phyloP scores from a whole-genome alignment of 139 green algal species.

The Chlorella sp. region DNA sequence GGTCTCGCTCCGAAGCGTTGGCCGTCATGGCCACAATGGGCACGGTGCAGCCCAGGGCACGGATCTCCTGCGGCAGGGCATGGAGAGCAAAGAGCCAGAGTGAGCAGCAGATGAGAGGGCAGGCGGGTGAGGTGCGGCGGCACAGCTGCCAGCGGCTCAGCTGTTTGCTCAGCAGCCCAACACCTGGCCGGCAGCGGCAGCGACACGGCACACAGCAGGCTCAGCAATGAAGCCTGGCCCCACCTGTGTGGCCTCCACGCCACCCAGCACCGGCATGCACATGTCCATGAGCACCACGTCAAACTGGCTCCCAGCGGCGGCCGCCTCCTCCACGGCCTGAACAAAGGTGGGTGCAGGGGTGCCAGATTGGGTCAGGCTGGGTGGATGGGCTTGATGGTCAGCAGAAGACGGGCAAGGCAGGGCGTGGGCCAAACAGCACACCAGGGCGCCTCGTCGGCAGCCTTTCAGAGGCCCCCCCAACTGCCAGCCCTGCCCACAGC shows the following conservation, averaged over 20 bases:
- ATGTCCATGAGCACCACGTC: constrained; percentile 90
- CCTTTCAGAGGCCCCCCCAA: too few species aligned
- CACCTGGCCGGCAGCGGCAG: too few species aligned
- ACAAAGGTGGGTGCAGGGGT: constrained; percentile 3
- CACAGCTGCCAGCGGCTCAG: too few species aligned
- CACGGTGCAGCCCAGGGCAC: constrained; percentile 55
- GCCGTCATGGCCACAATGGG: constrained; percentile 95
- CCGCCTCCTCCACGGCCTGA: constrained; percentile 47
- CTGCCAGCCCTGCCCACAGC: neutral
- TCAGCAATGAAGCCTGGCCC: neutral
- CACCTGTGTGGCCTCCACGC: constrained; percentile 80
- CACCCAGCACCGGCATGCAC: constrained; percentile 93
- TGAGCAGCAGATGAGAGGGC: too few species aligned
- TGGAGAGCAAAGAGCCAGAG: too few species aligned
- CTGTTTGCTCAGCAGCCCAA: too few species aligned
- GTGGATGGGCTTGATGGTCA: neutral
- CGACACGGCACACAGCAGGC: too few species aligned
- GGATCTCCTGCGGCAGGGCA: constrained; percentile 58
- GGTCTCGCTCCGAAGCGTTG: constrained; percentile 81
- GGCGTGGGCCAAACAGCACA: too few species aligned
- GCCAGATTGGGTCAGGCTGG: neutral
- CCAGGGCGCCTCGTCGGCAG: too few species aligned
- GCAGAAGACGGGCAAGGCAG: neutral
- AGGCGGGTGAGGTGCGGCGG: too few species aligned
- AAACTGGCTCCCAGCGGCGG: constrained; percentile 18